Base-by-base conservation (phyloP, 2,329 filamentous ascomycete species). In the Pseudogymnoascus sp. region DNA sequence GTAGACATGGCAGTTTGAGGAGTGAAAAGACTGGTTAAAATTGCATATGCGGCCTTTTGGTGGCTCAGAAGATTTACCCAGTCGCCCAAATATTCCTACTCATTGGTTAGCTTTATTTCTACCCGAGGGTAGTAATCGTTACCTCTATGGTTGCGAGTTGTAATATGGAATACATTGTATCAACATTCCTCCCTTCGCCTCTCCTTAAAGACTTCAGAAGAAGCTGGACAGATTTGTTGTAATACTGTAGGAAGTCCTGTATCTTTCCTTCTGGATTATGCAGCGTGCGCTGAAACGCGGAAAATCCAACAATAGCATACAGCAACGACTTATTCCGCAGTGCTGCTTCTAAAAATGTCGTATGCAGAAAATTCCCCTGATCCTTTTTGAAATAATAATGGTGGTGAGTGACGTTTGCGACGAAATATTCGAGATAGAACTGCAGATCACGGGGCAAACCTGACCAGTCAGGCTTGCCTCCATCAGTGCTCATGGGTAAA, bases 111-210 rank as follows among this genome's bases (percentile, higher is more conserved):
- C 48, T 58, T 59, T 29, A 10, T 7, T 12, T 31, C 18, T n/a
- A 9, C 31, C 39, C 55, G 60, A 12, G 63, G 36, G 29, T 40
- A 37, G 18, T 58, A 33, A 37, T 15, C 66, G 78, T 70, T 79
- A 95, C 92, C 83, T 99, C 94, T 62, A 97, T 94, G 2, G 90
- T 95, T 61, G 92, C 92, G 59, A 97, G 82, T 70, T 97, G 92
- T 42, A 99, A 77, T 18, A 97, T 92, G 0, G 93, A 95, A 64
- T 97, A 74, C 33, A 97, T 78, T 0, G 88, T 96, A 5, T 87
- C 83, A 59, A 92, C 80, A 35, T 78, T 88, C 66, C 90, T 86
- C 64, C 84, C 84, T 65, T 91, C 87, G 62, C 85, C 86, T 61
- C 82, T 86, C 65, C 86, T 85, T 15, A 97, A 77, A 4, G 86